Percentiles rank a stretch among this genome's conserved stretches.
Conservation (phyloP, 495 filamentous ascomycete species). For the Jackrogersella multiformis region DNA sequence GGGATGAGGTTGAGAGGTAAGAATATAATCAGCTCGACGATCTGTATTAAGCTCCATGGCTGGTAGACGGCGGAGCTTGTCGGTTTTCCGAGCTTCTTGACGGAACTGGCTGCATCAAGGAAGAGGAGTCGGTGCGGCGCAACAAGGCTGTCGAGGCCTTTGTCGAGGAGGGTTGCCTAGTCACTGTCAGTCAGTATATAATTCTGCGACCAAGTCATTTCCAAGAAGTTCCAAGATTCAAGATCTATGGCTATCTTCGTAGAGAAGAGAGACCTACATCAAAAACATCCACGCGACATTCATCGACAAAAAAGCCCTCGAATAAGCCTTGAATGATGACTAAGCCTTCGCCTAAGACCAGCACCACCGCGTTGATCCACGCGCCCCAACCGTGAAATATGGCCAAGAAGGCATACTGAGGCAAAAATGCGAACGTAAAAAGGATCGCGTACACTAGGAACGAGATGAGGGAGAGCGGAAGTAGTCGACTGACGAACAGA, state of each 20-base stretch:
- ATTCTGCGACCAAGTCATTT: neutral
- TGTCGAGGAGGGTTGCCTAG: slow-evolving; percentile 61
- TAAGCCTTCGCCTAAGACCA: slow-evolving; percentile 84
- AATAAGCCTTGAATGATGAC: slow-evolving; percentile 81
- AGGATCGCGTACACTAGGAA: slow-evolving; percentile 75
- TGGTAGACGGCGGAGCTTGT: slow-evolving; percentile 72
- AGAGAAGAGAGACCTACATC: slow-evolving; percentile 67
- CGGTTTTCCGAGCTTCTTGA: slow-evolving; percentile 79
- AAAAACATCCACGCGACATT: slow-evolving; percentile 89
- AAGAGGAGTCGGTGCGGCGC: slow-evolving; percentile 76
- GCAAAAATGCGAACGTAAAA: slow-evolving; percentile 88
- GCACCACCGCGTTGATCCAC: slow-evolving; percentile 75
- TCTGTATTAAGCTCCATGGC: slow-evolving; percentile 77
- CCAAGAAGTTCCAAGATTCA: neutral
- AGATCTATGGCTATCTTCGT: neutral
- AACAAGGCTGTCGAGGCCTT: slow-evolving; percentile 66
- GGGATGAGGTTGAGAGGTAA: slow-evolving; percentile 92
- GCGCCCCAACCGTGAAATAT: slow-evolving; percentile 88
- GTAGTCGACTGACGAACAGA: slow-evolving; percentile 74
- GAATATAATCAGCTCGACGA: slow-evolving; percentile 77
- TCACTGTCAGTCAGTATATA: neutral
- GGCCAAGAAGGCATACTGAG: slow-evolving; percentile 80
- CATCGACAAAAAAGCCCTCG: slow-evolving; percentile 82
- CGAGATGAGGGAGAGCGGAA: slow-evolving; percentile 76
- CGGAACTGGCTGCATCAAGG: slow-evolving; percentile 63